Conservation (phyloP, 352 stramenopile genomes). For the Phytophthora citrophthora region DNA sequence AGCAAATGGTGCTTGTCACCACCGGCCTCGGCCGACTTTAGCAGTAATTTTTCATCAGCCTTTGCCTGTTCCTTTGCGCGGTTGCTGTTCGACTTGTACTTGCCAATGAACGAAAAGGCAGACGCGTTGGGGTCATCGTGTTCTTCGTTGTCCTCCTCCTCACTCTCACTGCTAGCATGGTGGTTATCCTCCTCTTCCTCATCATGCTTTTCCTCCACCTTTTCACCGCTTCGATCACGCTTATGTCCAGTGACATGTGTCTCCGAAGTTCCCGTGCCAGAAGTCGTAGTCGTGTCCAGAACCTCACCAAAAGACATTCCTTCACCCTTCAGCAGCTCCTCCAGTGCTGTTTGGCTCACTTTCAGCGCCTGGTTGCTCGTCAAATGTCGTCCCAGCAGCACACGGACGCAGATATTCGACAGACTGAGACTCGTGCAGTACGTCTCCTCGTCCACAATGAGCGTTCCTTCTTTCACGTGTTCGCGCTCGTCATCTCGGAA, state of each 20-base stretch:
- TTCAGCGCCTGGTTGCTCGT: slow-evolving; percentile 87
- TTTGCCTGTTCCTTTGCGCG: slow-evolving; percentile 27
- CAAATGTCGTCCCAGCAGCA: slow-evolving; percentile 75
- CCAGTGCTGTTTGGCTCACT: slow-evolving; percentile 84
- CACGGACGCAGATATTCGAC: slow-evolving; percentile 84
- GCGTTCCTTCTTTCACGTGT: slow-evolving; percentile 88
- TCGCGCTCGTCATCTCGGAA: slow-evolving; percentile 87
- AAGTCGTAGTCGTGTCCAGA: slow-evolving; percentile 43
- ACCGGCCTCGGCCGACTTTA: slow-evolving; percentile 24
- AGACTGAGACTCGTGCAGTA: slow-evolving; percentile 79
- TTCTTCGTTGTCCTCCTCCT: slow-evolving; percentile 39
- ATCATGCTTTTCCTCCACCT: slow-evolving; percentile 21
- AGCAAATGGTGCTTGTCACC: slow-evolving; percentile 39
- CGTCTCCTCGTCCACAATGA: slow-evolving; percentile 85
- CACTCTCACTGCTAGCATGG: slow-evolving; percentile 41
- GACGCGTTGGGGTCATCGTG: slow-evolving; percentile 36
- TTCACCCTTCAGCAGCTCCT: slow-evolving; percentile 78
- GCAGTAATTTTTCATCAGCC: slow-evolving; percentile 33
- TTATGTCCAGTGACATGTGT: slow-evolving; percentile 22
- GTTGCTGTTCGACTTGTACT: slow-evolving; percentile 57
- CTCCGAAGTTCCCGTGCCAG: background rate
- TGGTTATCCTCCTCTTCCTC: slow-evolving; percentile 19
- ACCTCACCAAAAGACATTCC: slow-evolving; percentile 70
- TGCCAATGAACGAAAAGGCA: slow-evolving; percentile 78
- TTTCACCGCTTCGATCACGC: slow-evolving; percentile 28